Base-by-base conservation (phyloP, 345 rosid genomes). In the Bruguiera parviflora region DNA sequence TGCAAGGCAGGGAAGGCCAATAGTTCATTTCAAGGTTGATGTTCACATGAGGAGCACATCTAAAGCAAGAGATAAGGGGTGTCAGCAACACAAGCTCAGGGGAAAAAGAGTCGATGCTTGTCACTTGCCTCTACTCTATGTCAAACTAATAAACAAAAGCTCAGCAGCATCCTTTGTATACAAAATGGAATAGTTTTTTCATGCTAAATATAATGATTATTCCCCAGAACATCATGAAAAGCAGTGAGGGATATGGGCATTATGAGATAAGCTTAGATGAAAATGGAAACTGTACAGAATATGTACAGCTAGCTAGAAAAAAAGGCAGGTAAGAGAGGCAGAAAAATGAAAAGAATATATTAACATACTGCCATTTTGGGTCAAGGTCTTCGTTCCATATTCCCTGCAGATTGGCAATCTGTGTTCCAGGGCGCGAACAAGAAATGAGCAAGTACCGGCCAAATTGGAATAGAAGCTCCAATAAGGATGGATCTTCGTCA, bases 21-120 rank as follows among this genome's bases (percentile, higher is more conserved):
- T 95, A 95, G 77, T 95, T 95, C 99, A 95, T 95, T 82, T 95
- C 88, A 58, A 95, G 94, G 75, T 95, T 95, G 78, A 95, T 92
- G 85, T 95, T 95, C 84, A 89, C 59, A 79, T 87, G 93, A 75
- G 96, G 97, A 83, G 99, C 92, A 67, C 84, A 83, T 67, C 97
- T 95, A 87, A 72, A 69, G 39, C 65, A 60, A 57, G 68, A 46
- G 56, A 74, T 56, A 52, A 43, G 27, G 47, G 49, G 55, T 21
- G 33, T 66, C 46, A 73, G 66, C 63, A 60, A 33, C 37, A 33
- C 2, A 33, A 33, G 37, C 10, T 33, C 10, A 6, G 9, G 6
- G 37, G 37, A 33, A 33, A 33, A 33, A 33, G 2, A 55, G 24
- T 9, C 15, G 24, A 55, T 55, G 49, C 18, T 43, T 43, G 19